These are phyloP conservation scores for Neopestalotiopsis clavispora DNA, from an alignment of 2,329 filamentous ascomycete species.

Conservation along the genomic window DNA sequence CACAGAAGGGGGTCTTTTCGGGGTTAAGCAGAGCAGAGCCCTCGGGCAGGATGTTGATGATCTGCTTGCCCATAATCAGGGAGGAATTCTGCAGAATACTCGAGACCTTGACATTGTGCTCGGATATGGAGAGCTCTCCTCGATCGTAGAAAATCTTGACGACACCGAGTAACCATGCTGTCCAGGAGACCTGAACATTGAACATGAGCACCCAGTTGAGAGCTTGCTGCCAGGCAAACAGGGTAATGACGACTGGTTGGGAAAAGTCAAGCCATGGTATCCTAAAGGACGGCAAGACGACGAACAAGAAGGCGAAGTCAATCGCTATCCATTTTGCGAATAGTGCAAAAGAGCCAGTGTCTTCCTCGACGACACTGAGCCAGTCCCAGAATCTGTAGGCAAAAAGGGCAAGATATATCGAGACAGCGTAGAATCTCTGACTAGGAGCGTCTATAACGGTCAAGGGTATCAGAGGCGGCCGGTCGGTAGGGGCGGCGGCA, in stretches of 20 bases:
- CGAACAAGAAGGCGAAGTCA: conserved; percentile 84
- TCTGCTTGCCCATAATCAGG: conserved; percentile 93
- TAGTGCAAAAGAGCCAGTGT: conserved; percentile 84
- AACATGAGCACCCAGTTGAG: conserved; percentile 92
- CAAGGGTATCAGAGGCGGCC: conserved; percentile 76
- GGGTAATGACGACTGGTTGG: conserved; percentile 70
- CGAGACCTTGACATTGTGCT: conserved; percentile 86
- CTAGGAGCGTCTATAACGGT: conserved; percentile 86
- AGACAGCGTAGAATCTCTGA: conserved; percentile 85
- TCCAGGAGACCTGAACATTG: conserved; percentile 80
- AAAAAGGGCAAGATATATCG: conserved; percentile 76
- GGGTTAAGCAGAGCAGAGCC: conserved; percentile 92
- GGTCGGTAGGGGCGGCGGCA: conserved; percentile 29
- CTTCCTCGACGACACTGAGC: conserved; percentile 76
- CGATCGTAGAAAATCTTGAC: conserved; percentile 87
- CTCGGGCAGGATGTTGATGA: conserved; percentile 96
- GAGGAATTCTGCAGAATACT: conserved; percentile 90
- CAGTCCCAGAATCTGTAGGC: conserved; percentile 91
- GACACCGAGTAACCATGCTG: conserved; percentile 73
- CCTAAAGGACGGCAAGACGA: conserved; percentile 78
- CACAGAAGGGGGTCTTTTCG: conserved; percentile 78
- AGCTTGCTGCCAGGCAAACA: conserved; percentile 74
- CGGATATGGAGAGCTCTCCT: conserved; percentile 85
- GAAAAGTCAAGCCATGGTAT: conserved; percentile 98
- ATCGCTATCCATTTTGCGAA: conserved; percentile 94